phyloP scores from a whole-genome alignment of 139 green algal species.

The Astrephomene gubernaculifera region DNA sequence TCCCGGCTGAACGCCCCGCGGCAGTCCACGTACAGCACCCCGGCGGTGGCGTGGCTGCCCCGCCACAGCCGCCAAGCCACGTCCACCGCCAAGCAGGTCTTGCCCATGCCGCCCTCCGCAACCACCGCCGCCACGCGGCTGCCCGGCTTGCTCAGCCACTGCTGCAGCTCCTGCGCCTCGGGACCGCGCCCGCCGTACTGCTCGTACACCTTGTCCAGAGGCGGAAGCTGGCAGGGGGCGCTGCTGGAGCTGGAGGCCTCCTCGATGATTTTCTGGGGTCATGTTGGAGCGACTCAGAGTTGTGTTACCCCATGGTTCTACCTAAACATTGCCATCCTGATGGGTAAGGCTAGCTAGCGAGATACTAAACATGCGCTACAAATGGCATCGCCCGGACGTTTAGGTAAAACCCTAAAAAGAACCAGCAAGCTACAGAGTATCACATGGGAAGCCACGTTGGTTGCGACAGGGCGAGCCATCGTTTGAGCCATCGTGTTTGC shows the following conservation, averaged over 20 bases:
- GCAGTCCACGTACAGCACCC: conserved; percentile 35
- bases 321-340: too few relatives aligned
- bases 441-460: too few relatives aligned
- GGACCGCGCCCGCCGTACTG: conserved; percentile 11
- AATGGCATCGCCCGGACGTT: too few relatives aligned
- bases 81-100: conserved; percentile 41
- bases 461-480: too few relatives aligned
- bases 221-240: background rate
- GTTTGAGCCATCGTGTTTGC: too few relatives aligned
- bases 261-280: background rate
- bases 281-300: too few relatives aligned
- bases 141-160: background rate
- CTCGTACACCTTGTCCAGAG: background rate
- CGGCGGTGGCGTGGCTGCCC: background rate
- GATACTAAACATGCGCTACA: too few relatives aligned
- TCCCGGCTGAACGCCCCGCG: background rate
- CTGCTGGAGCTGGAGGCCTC: background rate
- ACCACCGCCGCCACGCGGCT: background rate
- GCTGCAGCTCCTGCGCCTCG: background rate
- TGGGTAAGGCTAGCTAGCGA: too few relatives aligned
- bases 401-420: too few relatives aligned
- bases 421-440: too few relatives aligned
- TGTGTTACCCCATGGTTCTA: too few relatives aligned
- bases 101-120: conserved; percentile 34
- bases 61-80: conserved; percentile 17